Evolutionary conservation across 345 rosid genomes (phyloP).

Genomic region (Citrus cavaleriei): DNA sequence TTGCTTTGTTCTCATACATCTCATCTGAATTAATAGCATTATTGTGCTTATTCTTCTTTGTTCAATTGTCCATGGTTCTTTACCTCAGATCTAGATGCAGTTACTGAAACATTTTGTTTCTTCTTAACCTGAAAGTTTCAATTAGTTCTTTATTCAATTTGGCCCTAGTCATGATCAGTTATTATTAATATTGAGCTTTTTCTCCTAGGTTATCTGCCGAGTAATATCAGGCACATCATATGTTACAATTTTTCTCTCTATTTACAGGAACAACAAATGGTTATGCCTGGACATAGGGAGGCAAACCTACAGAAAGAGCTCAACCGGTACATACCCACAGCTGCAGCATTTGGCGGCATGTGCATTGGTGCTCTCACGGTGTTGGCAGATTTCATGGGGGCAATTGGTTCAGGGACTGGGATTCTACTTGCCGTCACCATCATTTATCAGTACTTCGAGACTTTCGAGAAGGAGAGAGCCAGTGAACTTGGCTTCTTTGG

Average conservation of each 20-base stretch:
- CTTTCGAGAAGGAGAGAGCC: conserved; percentile 89
- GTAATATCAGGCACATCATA: background rate
- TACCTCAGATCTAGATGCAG: background rate
- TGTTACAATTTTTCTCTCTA: background rate
- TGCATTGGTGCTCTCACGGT: conserved; percentile 86
- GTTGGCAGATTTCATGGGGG: conserved; percentile 89
- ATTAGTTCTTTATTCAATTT: background rate
- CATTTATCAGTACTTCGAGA: conserved; percentile 83
- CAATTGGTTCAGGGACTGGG: conserved; percentile 84
- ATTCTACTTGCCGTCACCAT: conserved; percentile 83
- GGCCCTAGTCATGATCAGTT: background rate
- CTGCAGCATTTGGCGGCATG: conserved; percentile 87
- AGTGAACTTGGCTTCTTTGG: conserved; percentile 90
- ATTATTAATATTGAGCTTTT: background rate
- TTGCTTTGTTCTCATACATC: no score
- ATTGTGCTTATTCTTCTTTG: no score
- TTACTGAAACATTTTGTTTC: background rate
- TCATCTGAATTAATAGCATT: no score
- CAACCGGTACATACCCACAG: conserved; percentile 85
- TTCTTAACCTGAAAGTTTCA: background rate
- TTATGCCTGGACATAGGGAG: conserved; percentile 91
- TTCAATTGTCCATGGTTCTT: no score
- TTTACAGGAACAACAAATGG: conserved; percentile 89
- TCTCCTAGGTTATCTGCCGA: background rate
- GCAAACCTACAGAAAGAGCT: conserved; percentile 83